phyloP scores from a whole-genome alignment of 805 yeast genomes.

The Wickerhamomyces bovis region DNA sequence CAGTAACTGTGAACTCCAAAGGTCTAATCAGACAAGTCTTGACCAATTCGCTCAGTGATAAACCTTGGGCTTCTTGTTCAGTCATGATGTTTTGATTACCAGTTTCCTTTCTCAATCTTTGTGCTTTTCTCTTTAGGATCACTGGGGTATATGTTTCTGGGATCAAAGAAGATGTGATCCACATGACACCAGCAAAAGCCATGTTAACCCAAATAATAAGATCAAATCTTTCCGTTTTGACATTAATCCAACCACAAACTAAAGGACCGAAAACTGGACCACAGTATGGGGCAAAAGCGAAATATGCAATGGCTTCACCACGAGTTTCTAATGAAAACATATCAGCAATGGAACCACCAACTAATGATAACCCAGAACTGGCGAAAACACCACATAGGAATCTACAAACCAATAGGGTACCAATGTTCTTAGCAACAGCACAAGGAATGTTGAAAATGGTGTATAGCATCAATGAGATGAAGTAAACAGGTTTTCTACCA shows the following conservation, averaged over 20 bases:
- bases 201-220: slow-evolving; percentile 84
- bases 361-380: slow-evolving; percentile 75
- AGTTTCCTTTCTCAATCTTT: slow-evolving; percentile 63
- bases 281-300: slow-evolving; percentile 88
- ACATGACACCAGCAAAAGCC: slow-evolving; percentile 85
- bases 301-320: slow-evolving; percentile 86
- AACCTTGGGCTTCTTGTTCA: slow-evolving; percentile 81
- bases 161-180: slow-evolving; percentile 54
- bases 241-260: slow-evolving; percentile 79
- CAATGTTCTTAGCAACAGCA: slow-evolving; percentile 78
- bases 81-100: slow-evolving; percentile 85
- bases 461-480: slow-evolving; percentile 68
- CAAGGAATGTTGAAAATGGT: slow-evolving; percentile 81
- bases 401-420: slow-evolving; percentile 73
- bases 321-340: slow-evolving; percentile 76
- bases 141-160: slow-evolving; percentile 95
- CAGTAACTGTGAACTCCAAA: slow-evolving; percentile 65
- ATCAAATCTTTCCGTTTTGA: slow-evolving; percentile 62
- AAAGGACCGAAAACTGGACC: slow-evolving; percentile 91
- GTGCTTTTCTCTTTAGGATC: slow-evolving; percentile 62
- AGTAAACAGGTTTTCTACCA: slow-evolving; percentile 82
- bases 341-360: slow-evolving; percentile 90
- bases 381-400: slow-evolving; percentile 85
- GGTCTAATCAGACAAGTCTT: slow-evolving; percentile 76
- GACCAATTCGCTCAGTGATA: slow-evolving; percentile 62